Percentiles rank a stretch among this genome's conserved stretches.
Conservation (phyloP, 345 rosid species). For the Hypericum androsaemum region DNA sequence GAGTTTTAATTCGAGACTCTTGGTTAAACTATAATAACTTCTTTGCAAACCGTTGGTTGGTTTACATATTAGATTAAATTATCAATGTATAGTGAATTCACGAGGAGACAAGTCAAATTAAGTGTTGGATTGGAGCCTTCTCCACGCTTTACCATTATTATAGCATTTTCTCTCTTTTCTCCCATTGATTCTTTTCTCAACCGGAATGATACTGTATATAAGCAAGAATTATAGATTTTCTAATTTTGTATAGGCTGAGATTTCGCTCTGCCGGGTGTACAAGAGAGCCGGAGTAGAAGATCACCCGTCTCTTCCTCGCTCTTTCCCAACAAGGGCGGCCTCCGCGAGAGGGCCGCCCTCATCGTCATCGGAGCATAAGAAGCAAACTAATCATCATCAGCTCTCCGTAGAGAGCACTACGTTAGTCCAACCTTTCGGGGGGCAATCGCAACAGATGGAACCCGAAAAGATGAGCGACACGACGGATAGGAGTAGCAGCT, state of each 20-base stretch:
- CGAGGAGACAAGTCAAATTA: no score
- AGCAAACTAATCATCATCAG: constrained; percentile 10
- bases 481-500: constrained; percentile 35
- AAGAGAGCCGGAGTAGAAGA: constrained; percentile 94
- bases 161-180: no score
- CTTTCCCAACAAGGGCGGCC: constrained; percentile 36
- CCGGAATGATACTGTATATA: no score
- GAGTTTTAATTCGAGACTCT: no score
- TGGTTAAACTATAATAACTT: no score
- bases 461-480: constrained; percentile 22
- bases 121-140: no score
- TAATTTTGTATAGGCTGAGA: constrained; percentile 47
- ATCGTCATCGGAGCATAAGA: constrained; percentile 8
- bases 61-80: no score
- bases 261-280: constrained; percentile 91
- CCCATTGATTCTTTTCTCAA: no score
- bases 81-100: no score
- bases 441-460: constrained; percentile 19
- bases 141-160: no score
- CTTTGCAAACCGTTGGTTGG: no score
- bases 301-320: constrained; percentile 71
- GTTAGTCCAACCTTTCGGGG: constrained; percentile 12
- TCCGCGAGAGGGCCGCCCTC: constrained; percentile 18
- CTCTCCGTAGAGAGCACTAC: constrained; percentile 10
- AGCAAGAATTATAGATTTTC: neutral